Base-by-base conservation (phyloP, 345 rosid genomes). In the Kernera saxatilis region DNA sequence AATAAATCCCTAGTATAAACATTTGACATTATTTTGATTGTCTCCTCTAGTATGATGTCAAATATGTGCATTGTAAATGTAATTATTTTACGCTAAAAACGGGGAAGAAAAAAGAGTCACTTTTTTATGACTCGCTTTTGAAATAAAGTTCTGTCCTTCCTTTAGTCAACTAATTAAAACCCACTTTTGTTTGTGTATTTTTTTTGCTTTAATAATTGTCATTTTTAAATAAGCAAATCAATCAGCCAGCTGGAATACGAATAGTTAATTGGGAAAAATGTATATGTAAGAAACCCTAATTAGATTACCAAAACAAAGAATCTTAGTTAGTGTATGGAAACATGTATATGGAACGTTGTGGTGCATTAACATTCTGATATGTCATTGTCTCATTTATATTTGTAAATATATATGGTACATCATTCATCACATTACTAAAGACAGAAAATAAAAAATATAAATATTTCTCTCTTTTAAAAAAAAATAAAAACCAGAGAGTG, bases 81-180 rank as follows among this genome's bases (percentile, higher is more conserved):
- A 70, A 35, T 14, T 11, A 19, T 40, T 22, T 9, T 39, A 61
- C 70, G 12, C 43, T 72, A 9, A 37, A 71, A 67, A 58, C 10
- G 32, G 50, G 63, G 22, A 57, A 27, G 37, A 50, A 40, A 46
- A 58, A 66, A 6, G 1, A 41, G 56, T 41, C 72, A 30, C 69
- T 75, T 53, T 67, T 67, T 14, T 29, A 23, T 23, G 50, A 68
- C 70, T 60, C 55, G 40, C 73, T 59, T 67, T 67, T 49, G 6
- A 67, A n/a, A 33, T 29, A 61, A 75, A 75, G 69, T 25, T 60
- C 0, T 25, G 66, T 59, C 50, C 32, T 68, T 59, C 50, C 32
- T 68, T 51, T 32, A 25, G 73, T 74, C 74, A 74, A 67, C 78
- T 60, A 67, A 51, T 60, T 60, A 60, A 54, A 43, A 61, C 68